Evolutionary conservation across 805 yeast species (phyloP), one percentile per base, ranked within the genome.

Genomic region (Wickerhamomyces xylosicus): DNA sequence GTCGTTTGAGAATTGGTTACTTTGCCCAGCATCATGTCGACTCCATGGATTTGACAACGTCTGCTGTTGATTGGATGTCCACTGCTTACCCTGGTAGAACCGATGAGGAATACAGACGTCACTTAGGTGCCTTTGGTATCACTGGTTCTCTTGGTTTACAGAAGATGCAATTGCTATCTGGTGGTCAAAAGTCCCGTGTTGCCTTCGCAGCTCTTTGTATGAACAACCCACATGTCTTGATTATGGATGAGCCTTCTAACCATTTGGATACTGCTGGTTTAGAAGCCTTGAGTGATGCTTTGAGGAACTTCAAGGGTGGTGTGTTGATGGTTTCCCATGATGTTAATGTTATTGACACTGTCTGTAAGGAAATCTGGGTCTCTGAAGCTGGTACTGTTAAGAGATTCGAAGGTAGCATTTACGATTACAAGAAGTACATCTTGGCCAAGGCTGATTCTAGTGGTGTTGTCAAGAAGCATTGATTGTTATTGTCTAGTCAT

Each of bases 1-100:
- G 92, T 33, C 73, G 97, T 50, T 66, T 92, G 49, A 75, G 97
- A 63, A 83, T 92, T 39, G 97, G 95, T 15, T 92, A 92, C 61
- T 92, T 92, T 65, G 97, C 98, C 14, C 98, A 92, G 66, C 97
- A 92, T 59, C 98, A 92, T 54, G 95, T 92, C 48, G 98, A 92
- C 53, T 81, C 89, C n/a, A 85, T 92, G 96, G 97, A 92, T 56
- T 66, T 89, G 49, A 71, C 61, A 14, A 63, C 76, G 34, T 82
- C 85, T 41, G 97, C 98, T 0, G 96, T 92, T 9, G 79, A 85
- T 36, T 92, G 98, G 97, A 74, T 92, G 85, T 79, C 95, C 8
- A 67, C 73, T 44, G 75, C 80, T 5, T 86, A 70, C 67, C 98
- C 97, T 2, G 97, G 97, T 41, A 86, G 80, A 59, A 77, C 87